Base-by-base conservation (phyloP, 2,329 filamentous ascomycete species). In the Byssochlamys sp. region DNA sequence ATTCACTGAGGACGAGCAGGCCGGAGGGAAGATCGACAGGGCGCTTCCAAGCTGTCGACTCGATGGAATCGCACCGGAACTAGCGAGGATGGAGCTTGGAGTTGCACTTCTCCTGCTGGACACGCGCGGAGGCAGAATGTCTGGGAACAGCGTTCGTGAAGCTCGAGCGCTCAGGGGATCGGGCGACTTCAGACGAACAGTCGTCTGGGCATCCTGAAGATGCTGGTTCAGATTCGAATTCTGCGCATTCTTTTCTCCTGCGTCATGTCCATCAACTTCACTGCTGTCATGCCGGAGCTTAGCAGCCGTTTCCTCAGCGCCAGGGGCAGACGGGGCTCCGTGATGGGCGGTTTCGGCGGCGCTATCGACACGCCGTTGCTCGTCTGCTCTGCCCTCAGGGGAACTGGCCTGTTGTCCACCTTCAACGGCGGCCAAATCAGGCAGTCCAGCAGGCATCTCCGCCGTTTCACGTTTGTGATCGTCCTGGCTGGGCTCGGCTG, bases 61-160 rank as follows among this genome's bases (percentile, higher is more conserved):
- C 54, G 59, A 33, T 52, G 57, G 19, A 57, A 52, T 27, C 57
- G 59, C 19, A 55, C 57, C 11, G 59, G 57, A 54, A 57, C 49
- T 39, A 57, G 57, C 14, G 57, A 59, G n/a, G 59, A 53, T 11
- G 59, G 57, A 39, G 53, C 35, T 49, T 52, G 55, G 39, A 63
- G 19, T 65, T 62, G 25, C n/a, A 19, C n/a, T 64, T 52, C 62
- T 64, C 52, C 62, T 68, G 57, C 65, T 72, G 5, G 70, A 69
- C 9, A 65, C 60, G 7, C 69, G 69, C 25, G 69, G 66, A 45
- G 71, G 65, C 51, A 67, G 60, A 24, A 67, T 63, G 53, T 71
- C 67, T 19, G 71, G 71, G 57, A 72, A 71, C 24, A 72, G 39
- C 12, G 39, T 9, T n/a, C 39, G n/a, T 19, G 39, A 45, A 45